phyloP scores from a whole-genome alignment of 306 rosid species.

The Benincasa hispida region DNA sequence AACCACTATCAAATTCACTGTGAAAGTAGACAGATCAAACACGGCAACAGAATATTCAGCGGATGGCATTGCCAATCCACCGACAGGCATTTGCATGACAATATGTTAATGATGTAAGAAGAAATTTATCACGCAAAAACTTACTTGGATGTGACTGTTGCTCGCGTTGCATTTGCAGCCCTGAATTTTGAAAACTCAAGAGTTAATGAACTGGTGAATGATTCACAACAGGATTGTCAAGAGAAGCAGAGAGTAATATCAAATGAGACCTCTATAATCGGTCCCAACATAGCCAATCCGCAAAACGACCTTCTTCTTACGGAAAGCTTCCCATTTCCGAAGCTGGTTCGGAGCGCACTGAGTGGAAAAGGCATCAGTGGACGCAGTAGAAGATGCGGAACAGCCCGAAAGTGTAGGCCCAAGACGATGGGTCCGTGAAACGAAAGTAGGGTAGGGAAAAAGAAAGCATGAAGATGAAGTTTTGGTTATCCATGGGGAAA shows the following conservation, averaged over 20 bases:
- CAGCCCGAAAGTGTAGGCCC: slow-evolving; percentile 12
- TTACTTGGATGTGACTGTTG: slow-evolving; percentile 48
- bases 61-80: neutral
- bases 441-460: slow-evolving; percentile 1
- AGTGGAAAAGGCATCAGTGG: neutral
- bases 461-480: slow-evolving; percentile 3
- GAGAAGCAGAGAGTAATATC: neutral
- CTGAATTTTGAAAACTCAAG: slow-evolving; percentile 20
- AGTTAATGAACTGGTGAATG: neutral
- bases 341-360: neutral
- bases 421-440: neutral
- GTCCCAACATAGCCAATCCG: slow-evolving; percentile 79
- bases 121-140: slow-evolving; percentile 5
- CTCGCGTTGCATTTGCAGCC: slow-evolving; percentile 70
- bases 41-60: neutral
- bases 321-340: slow-evolving; percentile 45
- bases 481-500: slow-evolving; percentile 23
- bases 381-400: neutral
- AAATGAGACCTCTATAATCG: slow-evolving; percentile 56
- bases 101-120: neutral
- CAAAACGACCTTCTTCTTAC: slow-evolving; percentile 74
- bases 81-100: neutral
- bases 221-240: neutral
- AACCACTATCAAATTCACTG: neutral
- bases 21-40: neutral